Conservation (phyloP, 2,329 filamentous ascomycete genomes). For the Aureobasidium leucospermi region DNA sequence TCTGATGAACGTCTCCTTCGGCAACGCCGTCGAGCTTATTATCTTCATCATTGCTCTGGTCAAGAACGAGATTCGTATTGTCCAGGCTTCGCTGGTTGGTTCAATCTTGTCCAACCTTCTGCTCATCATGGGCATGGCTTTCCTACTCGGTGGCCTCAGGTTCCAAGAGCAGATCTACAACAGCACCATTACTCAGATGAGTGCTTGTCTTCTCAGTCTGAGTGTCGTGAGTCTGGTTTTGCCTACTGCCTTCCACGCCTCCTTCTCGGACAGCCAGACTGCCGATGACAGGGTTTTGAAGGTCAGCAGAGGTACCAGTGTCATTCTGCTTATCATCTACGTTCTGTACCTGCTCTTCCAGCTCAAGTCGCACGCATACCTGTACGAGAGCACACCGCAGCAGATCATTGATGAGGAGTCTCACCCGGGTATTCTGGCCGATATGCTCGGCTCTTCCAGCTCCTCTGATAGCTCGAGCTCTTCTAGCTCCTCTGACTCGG, state of each 20-base stretch:
- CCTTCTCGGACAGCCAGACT: slow-evolving; percentile 49
- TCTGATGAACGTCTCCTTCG: slow-evolving; percentile 45
- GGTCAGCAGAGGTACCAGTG: slow-evolving; percentile 83
- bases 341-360: slow-evolving; percentile 80
- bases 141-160: slow-evolving; percentile 76
- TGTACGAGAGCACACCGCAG: slow-evolving; percentile 88
- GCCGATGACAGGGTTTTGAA: slow-evolving; percentile 69
- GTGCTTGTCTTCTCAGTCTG: slow-evolving; percentile 81
- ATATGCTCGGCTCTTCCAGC: slow-evolving; percentile 67
- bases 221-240: slow-evolving; percentile 84
- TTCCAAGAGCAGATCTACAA: slow-evolving; percentile 95
- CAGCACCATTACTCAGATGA: slow-evolving; percentile 93
- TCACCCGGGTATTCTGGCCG: slow-evolving; percentile 73
- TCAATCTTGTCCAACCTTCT: slow-evolving; percentile 85
- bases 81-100: slow-evolving; percentile 82
- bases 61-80: slow-evolving; percentile 81
- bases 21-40: slow-evolving; percentile 47
- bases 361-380: slow-evolving; percentile 83
- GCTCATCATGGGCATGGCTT: slow-evolving; percentile 85
- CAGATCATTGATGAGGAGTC: slow-evolving; percentile 88
- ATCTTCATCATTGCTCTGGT: slow-evolving; percentile 65
- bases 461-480: slow-evolving; percentile 48
- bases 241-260: slow-evolving; percentile 84
- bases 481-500: slow-evolving; percentile 51
- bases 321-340: slow-evolving; percentile 77